Conservation (phyloP, 331 rosid species). For the Phaseolus coccineus region DNA sequence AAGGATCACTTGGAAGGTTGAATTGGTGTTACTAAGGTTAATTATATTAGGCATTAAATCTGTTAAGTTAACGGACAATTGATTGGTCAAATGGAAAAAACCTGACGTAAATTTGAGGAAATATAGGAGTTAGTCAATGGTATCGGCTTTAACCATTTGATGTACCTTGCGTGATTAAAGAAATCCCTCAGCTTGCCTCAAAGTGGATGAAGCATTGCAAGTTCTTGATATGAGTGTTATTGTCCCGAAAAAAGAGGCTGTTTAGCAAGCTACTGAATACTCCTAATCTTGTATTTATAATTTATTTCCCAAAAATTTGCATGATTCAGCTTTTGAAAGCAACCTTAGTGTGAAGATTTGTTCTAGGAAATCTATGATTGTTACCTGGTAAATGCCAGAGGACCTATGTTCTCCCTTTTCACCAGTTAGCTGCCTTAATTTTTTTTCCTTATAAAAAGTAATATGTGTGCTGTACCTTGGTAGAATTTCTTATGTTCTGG, state of each 20-base stretch:
- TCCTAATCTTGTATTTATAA: not conserved
- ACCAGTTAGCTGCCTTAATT: constrained; percentile 1
- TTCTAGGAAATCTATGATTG: constrained; percentile 21
- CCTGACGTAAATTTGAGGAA: not conserved
- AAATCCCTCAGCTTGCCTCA: constrained; percentile 4
- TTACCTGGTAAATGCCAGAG: constrained; percentile 21
- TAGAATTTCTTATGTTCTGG: constrained; percentile 33
- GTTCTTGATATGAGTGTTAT: constrained; percentile 1
- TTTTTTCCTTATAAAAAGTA: constrained; percentile 1
- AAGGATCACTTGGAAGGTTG: constrained; percentile 2
- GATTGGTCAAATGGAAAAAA: not conserved
- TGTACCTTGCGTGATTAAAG: not conserved
- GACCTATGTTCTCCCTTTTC: not conserved
- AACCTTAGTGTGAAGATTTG: constrained; percentile 24
- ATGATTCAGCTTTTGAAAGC: constrained; percentile 21
- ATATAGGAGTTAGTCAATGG: not conserved
- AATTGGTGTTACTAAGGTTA: not conserved
- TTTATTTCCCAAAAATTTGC: constrained; percentile 20
- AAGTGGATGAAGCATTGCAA: not conserved
- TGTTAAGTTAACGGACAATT: not conserved
- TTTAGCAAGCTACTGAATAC: constrained; percentile 20
- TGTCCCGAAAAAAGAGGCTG: not conserved
- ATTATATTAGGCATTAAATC: not conserved
- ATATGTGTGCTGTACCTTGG: constrained; percentile 6
- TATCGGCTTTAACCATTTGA: constrained; percentile 11